Evolutionary conservation across 805 yeast genomes (phyloP).

Genomic region (Debaryomyces maramus): DNA sequence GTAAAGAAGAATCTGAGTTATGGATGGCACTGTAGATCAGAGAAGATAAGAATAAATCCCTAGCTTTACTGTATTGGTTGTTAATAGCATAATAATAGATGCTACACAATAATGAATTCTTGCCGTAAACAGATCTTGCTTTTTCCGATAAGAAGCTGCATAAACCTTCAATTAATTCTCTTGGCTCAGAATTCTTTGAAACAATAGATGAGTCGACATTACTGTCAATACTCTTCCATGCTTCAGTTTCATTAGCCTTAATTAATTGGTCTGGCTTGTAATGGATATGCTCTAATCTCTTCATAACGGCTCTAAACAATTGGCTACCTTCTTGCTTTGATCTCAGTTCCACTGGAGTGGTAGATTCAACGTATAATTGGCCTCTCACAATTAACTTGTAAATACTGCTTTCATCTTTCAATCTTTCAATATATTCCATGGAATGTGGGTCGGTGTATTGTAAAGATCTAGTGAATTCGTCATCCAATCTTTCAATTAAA

Average conservation of each 20-base stretch:
- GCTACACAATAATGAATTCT: conserved; percentile 80
- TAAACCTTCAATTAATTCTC: conserved; percentile 60
- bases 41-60: conserved; percentile 83
- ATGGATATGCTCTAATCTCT: conserved; percentile 90
- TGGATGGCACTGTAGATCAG: conserved; percentile 82
- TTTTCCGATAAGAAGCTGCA: conserved; percentile 67
- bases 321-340: conserved; percentile 51
- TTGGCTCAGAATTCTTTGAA: conserved; percentile 38
- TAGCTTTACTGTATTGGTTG: conserved; percentile 78
- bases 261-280: conserved; percentile 84
- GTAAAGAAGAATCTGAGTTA: conserved; percentile 80
- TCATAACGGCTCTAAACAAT: conserved; percentile 70
- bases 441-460: conserved; percentile 93
- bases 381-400: conserved; percentile 78
- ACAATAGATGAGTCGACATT: conserved; percentile 28
- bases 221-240: conserved; percentile 59
- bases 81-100: conserved; percentile 91
- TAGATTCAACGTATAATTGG: conserved; percentile 79
- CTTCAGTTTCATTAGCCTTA: conserved; percentile 61
- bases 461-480: conserved; percentile 85
- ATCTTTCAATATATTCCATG: conserved; percentile 85
- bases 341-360: conserved; percentile 43
- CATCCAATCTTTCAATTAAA: conserved; percentile 89
- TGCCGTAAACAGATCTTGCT: conserved; percentile 65
- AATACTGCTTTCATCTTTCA: conserved; percentile 79